phyloP scores from a whole-genome alignment of 2,329 filamentous ascomycete species.

The Parastagonospora avenae region DNA sequence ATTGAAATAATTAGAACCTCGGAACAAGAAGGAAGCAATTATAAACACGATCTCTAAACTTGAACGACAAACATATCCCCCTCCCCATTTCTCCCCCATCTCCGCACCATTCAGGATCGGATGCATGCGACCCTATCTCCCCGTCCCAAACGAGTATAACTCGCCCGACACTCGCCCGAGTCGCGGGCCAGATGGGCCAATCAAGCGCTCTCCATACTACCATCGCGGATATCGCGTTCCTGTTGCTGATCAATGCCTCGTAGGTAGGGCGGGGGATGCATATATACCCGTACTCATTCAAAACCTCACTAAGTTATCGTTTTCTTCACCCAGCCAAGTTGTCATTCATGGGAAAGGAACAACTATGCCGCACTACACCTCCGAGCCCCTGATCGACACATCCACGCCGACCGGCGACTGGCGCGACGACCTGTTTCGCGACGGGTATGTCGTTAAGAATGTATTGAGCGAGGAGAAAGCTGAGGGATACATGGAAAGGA shows the following conservation, averaged over 20 bases:
- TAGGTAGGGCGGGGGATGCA: too few species aligned
- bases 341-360: too few species aligned
- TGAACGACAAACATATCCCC: not conserved
- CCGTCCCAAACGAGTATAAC: not conserved
- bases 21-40: too few species aligned
- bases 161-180: slow-evolving; percentile 14
- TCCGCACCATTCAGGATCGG: not conserved
- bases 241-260: too few species aligned
- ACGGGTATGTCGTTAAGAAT: slow-evolving; percentile 32
- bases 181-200: not conserved
- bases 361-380: slow-evolving; percentile 8
- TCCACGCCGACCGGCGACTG: slow-evolving; percentile 23
- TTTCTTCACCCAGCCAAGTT: not conserved
- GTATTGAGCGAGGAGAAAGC: slow-evolving; percentile 24
- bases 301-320: not conserved
- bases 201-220: not conserved
- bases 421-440: slow-evolving; percentile 30
- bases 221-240: not conserved
- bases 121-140: not conserved
- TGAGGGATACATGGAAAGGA: slow-evolving; percentile 29
- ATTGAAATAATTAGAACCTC: not conserved
- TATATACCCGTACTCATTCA: not conserved
- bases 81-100: not conserved
- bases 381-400: slow-evolving; percentile 15
- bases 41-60: too few species aligned